These are phyloP conservation scores for Hymenoscyphus infarciens DNA, from an alignment of 2,329 filamentous ascomycete genomes.

Conservation along the genomic window DNA sequence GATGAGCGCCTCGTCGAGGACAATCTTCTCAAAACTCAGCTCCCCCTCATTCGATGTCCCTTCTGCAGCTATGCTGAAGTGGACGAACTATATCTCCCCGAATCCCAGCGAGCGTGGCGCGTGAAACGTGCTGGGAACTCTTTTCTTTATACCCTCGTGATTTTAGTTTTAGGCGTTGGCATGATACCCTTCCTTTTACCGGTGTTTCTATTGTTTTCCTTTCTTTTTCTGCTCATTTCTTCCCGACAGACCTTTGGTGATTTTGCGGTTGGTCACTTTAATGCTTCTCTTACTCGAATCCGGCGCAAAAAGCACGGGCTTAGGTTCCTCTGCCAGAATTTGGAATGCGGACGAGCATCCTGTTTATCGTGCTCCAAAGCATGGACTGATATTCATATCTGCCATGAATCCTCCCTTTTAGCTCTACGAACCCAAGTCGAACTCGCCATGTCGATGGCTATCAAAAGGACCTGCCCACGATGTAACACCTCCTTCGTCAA, in stretches of 20 bases:
- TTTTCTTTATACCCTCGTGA: constrained; percentile 33
- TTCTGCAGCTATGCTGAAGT: constrained; percentile 91
- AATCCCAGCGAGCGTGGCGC: constrained; percentile 50
- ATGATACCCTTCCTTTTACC: constrained; percentile 55
- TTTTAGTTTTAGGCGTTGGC: constrained; percentile 51
- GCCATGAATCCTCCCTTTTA: constrained; percentile 77
- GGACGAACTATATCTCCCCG: constrained; percentile 68
- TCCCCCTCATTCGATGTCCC: constrained; percentile 79
- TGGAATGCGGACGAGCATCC: constrained; percentile 64
- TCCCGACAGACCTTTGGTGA: constrained; percentile 43
- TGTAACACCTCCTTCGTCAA: constrained; percentile 94
- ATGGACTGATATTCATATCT: constrained; percentile 87
- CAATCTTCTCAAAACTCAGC: constrained; percentile 64
- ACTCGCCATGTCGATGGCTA: constrained; percentile 85
- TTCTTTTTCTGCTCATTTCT: constrained; percentile 44
- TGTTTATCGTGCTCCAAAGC: constrained; percentile 79
- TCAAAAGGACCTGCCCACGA: constrained; percentile 90
- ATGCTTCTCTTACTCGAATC: constrained; percentile 61
- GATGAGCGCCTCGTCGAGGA: constrained; percentile 78
- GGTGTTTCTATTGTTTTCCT: constrained; percentile 45
- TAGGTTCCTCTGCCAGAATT: constrained; percentile 72
- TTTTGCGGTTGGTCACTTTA: constrained; percentile 46
- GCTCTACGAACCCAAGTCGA: constrained; percentile 87
- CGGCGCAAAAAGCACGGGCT: constrained; percentile 68
- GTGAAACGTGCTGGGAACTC: constrained; percentile 48